A percentile compares a stretch with the other conserved stretches of the same genome.
phyloP scores from a whole-genome alignment of 768 basidiomycete genomes.

The Calocybe indica region DNA sequence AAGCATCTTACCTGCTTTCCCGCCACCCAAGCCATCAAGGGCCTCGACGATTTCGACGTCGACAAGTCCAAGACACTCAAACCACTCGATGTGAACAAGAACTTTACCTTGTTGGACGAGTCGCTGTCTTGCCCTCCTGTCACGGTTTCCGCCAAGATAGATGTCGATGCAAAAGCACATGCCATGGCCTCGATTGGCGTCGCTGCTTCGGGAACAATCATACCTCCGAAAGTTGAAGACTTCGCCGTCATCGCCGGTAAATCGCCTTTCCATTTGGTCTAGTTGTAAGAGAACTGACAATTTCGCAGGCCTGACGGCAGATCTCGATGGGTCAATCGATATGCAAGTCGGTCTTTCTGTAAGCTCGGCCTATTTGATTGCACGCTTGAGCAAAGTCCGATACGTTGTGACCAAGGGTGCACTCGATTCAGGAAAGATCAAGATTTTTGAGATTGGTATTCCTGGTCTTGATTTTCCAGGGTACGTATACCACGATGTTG shows the following conservation, averaged over 20 bases:
- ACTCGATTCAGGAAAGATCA: constrained; percentile 36
- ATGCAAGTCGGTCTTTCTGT: constrained; percentile 32
- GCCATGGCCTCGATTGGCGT: constrained; percentile 20
- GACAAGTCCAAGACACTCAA: constrained; percentile 22
- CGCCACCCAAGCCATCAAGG: constrained; percentile 7
- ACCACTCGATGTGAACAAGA: constrained; percentile 25
- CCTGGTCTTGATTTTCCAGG: constrained; percentile 46
- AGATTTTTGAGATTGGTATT: constrained; percentile 34
- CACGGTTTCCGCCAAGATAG: constrained; percentile 11
- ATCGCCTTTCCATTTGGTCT: constrained; percentile 4
- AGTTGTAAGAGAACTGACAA: constrained; percentile 1
- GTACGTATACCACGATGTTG: constrained; percentile 16
- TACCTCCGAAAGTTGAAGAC: constrained; percentile 19
- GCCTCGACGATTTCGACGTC: constrained; percentile 24
- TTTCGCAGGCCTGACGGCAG: constrained; percentile 26
- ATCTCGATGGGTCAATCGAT: constrained; percentile 31
- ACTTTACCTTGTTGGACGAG: constrained; percentile 21
- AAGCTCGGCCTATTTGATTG: not conserved
- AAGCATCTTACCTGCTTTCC: not conserved
- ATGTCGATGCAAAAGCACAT: constrained; percentile 18
- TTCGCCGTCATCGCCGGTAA: constrained; percentile 29
- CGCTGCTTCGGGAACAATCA: constrained; percentile 17
- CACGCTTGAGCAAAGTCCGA: not conserved
- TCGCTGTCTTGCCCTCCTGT: constrained; percentile 16
- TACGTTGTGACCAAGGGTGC: constrained; percentile 18